phyloP scores from a whole-genome alignment of 352 stramenopile genomes.

The Phytophthora multivora region DNA sequence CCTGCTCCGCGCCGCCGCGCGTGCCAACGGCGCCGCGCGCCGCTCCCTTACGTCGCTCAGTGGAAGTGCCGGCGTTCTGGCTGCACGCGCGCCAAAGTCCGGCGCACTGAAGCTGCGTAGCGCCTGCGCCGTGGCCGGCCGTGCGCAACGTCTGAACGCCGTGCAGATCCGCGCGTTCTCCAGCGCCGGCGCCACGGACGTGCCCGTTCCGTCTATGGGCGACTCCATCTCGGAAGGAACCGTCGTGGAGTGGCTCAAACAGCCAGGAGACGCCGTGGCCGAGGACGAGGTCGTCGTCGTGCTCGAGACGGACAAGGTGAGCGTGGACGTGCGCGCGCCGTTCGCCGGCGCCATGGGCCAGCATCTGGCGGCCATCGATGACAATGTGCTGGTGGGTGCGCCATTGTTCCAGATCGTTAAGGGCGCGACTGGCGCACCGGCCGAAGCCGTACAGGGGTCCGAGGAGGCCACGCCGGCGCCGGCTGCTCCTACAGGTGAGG shows the following conservation, averaged over 20 bases:
- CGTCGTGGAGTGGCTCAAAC: conserved; percentile 96
- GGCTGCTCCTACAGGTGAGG: conserved; percentile 23
- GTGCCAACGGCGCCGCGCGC: conserved; percentile 26
- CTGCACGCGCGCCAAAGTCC: conserved; percentile 14
- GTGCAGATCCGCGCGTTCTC: conserved; percentile 46
- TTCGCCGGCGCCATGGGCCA: conserved; percentile 90
- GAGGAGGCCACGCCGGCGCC: conserved; percentile 24
- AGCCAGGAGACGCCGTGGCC: conserved; percentile 91
- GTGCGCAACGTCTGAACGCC: conserved; percentile 1
- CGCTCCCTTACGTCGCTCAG: conserved; percentile 26
- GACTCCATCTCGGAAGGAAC: conserved; percentile 99
- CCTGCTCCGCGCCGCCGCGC: conserved; percentile 30
- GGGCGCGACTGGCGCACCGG: conserved; percentile 46
- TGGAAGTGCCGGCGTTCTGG: conserved; percentile 12
- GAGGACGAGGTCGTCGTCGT: conserved; percentile 98
- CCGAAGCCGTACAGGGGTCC: conserved; percentile 24
- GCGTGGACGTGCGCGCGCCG: conserved; percentile 87
- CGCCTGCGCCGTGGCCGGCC: conserved; percentile 1
- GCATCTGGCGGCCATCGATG: conserved; percentile 91
- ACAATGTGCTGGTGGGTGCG: conserved; percentile 94
- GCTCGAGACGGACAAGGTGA: conserved; percentile 99
- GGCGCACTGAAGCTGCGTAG: conserved; percentile 2
- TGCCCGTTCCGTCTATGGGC: conserved; percentile 89
- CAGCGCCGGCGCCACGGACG: conserved; percentile 40
- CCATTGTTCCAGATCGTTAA: conserved; percentile 94